Percentiles rank a stretch among this genome's conserved stretches.
Conservation (phyloP, 1,284 basidiomycete genomes). For the Vanrija humicola region DNA sequence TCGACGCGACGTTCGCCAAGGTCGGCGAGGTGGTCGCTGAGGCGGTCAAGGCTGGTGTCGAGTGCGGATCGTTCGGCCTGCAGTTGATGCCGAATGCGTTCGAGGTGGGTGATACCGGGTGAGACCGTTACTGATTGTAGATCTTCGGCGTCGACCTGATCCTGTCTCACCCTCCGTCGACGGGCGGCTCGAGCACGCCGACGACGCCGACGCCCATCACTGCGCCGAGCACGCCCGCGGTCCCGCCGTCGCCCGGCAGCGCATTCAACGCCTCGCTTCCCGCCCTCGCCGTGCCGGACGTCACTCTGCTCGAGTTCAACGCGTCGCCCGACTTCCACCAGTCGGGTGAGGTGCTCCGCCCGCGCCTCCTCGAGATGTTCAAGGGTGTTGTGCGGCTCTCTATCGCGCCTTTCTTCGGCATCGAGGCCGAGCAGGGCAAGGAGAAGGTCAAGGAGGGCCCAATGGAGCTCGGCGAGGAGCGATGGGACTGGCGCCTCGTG, state of each 20-base stretch:
- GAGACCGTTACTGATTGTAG: constrained; percentile 15
- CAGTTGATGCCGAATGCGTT: constrained; percentile 88
- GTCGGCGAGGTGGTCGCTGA: constrained; percentile 68
- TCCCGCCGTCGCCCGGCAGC: not conserved
- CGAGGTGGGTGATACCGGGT: constrained; percentile 55
- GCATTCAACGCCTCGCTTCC: not conserved
- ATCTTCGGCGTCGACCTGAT: constrained; percentile 90
- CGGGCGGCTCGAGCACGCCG: not conserved
- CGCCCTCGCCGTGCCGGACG: constrained; percentile 53
- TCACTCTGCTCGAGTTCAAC: constrained; percentile 85
- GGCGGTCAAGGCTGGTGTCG: constrained; percentile 77
- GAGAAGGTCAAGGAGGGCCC: constrained; percentile 8
- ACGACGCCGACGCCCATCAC: not conserved
- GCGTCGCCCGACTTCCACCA: constrained; percentile 95
- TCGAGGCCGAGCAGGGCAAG: constrained; percentile 13
- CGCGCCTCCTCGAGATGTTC: constrained; percentile 78
- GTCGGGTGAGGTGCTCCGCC: constrained; percentile 71
- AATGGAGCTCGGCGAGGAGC: constrained; percentile 34
- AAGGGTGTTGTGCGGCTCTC: constrained; percentile 64
- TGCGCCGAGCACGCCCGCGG: not conserved
- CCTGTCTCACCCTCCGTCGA: constrained; percentile 55
- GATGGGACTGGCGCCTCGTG: constrained; percentile 41
- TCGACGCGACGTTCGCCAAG: constrained; percentile 60
- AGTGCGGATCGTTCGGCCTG: constrained; percentile 55
- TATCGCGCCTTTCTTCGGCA: constrained; percentile 59